Percentiles rank a stretch among this genome's conserved stretches.
Conservation (phyloP, 73 alveolate genomes). For the Paramecium caudatum region DNA sequence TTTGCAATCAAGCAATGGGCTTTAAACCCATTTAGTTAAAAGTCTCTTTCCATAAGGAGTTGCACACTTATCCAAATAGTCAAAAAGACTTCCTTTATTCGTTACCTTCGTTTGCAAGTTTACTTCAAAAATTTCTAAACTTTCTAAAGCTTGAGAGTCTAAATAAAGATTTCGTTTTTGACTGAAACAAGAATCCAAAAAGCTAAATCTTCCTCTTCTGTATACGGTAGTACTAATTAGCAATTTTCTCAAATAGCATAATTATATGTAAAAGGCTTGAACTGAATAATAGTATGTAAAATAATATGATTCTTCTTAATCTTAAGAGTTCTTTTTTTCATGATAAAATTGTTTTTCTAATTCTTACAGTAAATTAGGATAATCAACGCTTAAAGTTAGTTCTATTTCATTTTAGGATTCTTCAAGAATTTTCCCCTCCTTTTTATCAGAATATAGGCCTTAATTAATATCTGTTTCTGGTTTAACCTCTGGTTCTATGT, state of each 20-base stretch:
- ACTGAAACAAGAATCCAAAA: conserved; percentile 4
- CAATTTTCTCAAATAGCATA: conserved; percentile 62
- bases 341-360: not conserved
- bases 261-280: not conserved
- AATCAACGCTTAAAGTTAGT: not conserved
- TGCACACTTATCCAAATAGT: not conserved
- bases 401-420: not conserved
- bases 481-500: not conserved
- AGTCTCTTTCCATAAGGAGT: conserved; percentile 74
- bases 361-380: conserved; percentile 9
- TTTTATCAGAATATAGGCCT: not conserved
- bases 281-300: not conserved
- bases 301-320: not conserved
- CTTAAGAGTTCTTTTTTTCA: not conserved
- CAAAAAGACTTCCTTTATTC: conserved; percentile 43
- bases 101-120: conserved; percentile 76
- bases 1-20: not conserved
- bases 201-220: conserved; percentile 62
- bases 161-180: conserved; percentile 32
- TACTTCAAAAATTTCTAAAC: conserved; percentile 86
- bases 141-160: conserved; percentile 85
- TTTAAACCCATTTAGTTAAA: conserved; percentile 16
- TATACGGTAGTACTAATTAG: conserved; percentile 38
- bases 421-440: not conserved
- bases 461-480: conserved; percentile 16